Base-by-base conservation (phyloP, 2,329 filamentous ascomycete genomes). In the Ceratocystis lukuohia region DNA sequence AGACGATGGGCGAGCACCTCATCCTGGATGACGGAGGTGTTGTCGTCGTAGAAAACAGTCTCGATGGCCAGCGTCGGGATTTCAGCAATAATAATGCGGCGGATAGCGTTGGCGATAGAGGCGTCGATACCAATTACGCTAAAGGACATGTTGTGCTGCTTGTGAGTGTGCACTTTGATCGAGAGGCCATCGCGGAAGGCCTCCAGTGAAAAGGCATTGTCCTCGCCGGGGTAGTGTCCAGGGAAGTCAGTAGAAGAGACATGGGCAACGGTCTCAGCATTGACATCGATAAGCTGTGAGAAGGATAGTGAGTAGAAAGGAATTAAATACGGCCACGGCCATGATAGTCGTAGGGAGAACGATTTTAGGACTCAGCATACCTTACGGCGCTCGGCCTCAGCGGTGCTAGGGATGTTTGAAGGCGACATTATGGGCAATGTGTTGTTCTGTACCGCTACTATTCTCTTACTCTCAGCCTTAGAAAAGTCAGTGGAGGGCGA, bases 21-120 rank as follows among this genome's bases (percentile, higher is more conserved):
- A 74, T 99, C 94, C 75, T 97, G 93, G 72, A 99, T 94, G 45
- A 99, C 91, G 4, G 91, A 96, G 63, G 93, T 97, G 80, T 99
- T 99, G 80, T 96, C 95, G 74, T 90, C 84, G 70, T 97, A 86
- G 78, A 88, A 99, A 74, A 96, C 90, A 69, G 86, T 87, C 80
- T 99, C 94, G 72, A 99, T 92, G 71, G 95, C 94, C 59, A 99
- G 83, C 1, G 91, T 94, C 20, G 93, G 91, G 65, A 99, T 89
- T 79, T 99, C 95, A 71, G 93, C 84, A 75, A 99, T 88, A 72
- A 97, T 83, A 72, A 97, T 97, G 72, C 94, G 91, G 69, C 94
- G 91, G 80, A 97, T 96, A 73, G 95, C 94, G 75, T 99, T 99
- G 73, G 94, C 91, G 74, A 99, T 86, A 65, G 91, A 87, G 72